Conservation (phyloP, 306 rosid species). For the Quercus suber region DNA sequence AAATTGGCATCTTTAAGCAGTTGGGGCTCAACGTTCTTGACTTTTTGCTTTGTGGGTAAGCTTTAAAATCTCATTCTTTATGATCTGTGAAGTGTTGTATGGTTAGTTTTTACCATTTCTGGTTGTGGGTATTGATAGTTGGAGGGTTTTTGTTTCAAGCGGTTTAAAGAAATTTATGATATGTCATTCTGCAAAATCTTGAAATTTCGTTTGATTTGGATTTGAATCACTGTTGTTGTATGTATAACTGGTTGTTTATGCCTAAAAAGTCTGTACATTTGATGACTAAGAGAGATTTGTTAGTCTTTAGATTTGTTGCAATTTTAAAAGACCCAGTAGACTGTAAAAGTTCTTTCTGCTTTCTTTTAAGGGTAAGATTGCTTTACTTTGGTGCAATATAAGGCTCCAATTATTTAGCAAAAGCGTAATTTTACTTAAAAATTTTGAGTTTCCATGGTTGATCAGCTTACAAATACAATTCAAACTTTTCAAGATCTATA, state of each 20-base stretch:
- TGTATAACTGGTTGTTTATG: not conserved
- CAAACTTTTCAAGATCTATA: not conserved
- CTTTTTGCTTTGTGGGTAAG: slow-evolving; percentile 9
- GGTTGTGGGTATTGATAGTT: not conserved
- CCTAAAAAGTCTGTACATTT: not conserved
- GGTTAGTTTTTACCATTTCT: not conserved
- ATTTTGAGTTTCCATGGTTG: not conserved
- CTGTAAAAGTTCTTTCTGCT: no score
- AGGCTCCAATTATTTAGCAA: no score
- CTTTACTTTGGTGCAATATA: no score
- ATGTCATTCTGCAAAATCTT: not conserved
- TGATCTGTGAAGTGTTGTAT: not conserved
- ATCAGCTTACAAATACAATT: not conserved
- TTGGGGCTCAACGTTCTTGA: not conserved
- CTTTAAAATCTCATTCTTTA: not conserved
- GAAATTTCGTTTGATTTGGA: not conserved
- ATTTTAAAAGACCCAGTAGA: no score
- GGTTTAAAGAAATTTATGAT: not conserved
- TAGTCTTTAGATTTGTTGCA: no score
- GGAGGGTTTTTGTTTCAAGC: not conserved
- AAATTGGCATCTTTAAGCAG: not conserved
- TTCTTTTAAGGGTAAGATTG: no score
- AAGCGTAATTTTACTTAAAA: no score
- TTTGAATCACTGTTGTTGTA: not conserved
- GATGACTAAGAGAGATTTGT: no score